Evolutionary conservation across 805 yeast species (phyloP), one percentile per base, ranked within the genome.

Genomic region (Hanseniaspora occidentalis): DNA sequence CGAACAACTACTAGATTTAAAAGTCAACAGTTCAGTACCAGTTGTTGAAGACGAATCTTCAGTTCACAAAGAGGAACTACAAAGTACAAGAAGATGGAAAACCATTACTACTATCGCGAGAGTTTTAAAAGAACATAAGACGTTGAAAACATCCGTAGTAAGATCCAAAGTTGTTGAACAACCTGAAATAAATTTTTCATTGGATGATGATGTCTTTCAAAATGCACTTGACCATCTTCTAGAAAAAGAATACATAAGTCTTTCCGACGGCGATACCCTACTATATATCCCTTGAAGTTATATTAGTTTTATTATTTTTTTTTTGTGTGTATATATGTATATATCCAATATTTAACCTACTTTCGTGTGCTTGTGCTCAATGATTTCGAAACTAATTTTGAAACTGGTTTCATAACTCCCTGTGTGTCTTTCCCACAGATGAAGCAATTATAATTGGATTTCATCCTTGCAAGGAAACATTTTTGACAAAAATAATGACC

Each of bases 61-160:
- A n/a, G n/a, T n/a, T n/a, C n/a, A n/a, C 0, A 61, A 77, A 54
- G 68, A 68, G n/a, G 61, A 66, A 27, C 65, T 84, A 23, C 69
- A 70, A 31, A 79, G 73, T 48, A 75, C 84, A 4, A 67, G 95
- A 43, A 68, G 74, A 43, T 67, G 69, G 41, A 83, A 79, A 51
- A 65, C 81, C 2, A 92, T 84, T 53, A 95, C 96, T 1, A 92
- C 94, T 0, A 71, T 86, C 42, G 94, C 86, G 4, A 68, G 96
- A 39, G 75, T 79, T n/a, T 78, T 86, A 89, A 86, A 86, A 60
- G 70, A 84, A 1, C 64, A 86, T 25, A 79, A 80, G 6, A 56
- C 70, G 5, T n/a, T n/a, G n/a, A n/a, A n/a, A n/a, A n/a, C n/a
- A n/a, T n/a, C n/a, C n/a, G n/a, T n/a, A n/a, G n/a, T n/a, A n/a